A percentile compares a stretch with the other conserved stretches of the same genome.
These are phyloP conservation scores for Amesomyces nigricolor DNA, from an alignment of 2,329 filamentous ascomycete species.

Conservation along the genomic window DNA sequence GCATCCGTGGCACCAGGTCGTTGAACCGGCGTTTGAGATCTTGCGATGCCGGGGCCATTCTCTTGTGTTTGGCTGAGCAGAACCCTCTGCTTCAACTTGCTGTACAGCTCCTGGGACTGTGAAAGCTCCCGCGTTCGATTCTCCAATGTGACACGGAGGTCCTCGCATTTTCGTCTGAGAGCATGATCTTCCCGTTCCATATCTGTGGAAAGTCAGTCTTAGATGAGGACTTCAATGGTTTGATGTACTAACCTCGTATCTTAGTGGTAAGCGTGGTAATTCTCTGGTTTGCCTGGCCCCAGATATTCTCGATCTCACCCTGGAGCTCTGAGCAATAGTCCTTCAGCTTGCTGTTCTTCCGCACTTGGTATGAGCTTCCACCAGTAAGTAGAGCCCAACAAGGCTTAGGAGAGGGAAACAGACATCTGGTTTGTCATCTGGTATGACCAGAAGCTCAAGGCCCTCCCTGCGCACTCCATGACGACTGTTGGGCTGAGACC, in stretches of 20 bases:
- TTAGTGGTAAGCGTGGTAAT: constrained; percentile 17
- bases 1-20: neutral
- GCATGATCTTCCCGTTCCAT: constrained; percentile 57
- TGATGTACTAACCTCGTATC: constrained; percentile 17
- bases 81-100: constrained; percentile 52
- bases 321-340: constrained; percentile 18
- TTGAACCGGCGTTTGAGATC: constrained; percentile 28
- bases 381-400: constrained; percentile 10
- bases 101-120: constrained; percentile 62
- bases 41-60: constrained; percentile 47
- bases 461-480: constrained; percentile 79
- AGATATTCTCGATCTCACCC: constrained; percentile 19
- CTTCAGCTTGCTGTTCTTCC: constrained; percentile 18
- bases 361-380: constrained; percentile 15
- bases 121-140: constrained; percentile 66
- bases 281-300: constrained; percentile 17
- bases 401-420: constrained; percentile 23
- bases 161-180: constrained; percentile 65
- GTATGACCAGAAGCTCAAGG: constrained; percentile 79
- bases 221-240: neutral
- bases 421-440: constrained; percentile 81
- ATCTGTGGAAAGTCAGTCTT: constrained; percentile 30
- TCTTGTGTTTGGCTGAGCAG: constrained; percentile 51
- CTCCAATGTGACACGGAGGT: constrained; percentile 59
- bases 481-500: constrained; percentile 75